These are phyloP conservation scores for Lactuca sativa DNA, from an alignment of 129 eudicot genomes.

Conservation along the genomic window DNA sequence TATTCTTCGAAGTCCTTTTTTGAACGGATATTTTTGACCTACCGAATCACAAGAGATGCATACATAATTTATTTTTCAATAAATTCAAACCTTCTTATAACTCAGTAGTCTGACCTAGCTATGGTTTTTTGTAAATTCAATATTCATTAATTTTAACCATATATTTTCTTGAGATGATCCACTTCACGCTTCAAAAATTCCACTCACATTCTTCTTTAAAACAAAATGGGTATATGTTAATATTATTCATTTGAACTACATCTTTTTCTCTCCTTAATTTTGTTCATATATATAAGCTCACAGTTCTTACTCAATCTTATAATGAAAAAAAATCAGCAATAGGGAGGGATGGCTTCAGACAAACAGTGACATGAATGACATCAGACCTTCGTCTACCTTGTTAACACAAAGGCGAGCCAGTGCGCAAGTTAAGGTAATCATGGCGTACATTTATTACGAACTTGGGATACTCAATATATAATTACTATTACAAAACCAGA, in stretches of 20 bases:
- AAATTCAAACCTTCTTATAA: background rate
- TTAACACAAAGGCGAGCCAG: slow-evolving; percentile 39
- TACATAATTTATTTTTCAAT: too few species aligned
- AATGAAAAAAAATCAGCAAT: slow-evolving; percentile 43
- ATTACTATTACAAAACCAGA: background rate
- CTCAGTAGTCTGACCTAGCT: background rate
- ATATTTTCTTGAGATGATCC: background rate
- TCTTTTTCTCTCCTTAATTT: background rate
- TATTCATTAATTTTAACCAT: background rate
- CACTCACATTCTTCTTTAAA: too few species aligned
- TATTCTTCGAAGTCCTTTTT: too few species aligned
- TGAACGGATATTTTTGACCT: too few species aligned
- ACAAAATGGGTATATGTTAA: background rate
- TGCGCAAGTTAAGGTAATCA: slow-evolving; percentile 54
- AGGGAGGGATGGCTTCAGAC: slow-evolving; percentile 61
- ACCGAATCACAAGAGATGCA: too few species aligned
- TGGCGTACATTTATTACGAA: background rate
- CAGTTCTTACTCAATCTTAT: background rate
- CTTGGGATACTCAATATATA: background rate
- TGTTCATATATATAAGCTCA: background rate
- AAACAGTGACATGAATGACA: slow-evolving; percentile 45
- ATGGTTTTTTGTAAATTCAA: too few species aligned
- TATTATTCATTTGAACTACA: background rate
- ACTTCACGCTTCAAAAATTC: background rate
- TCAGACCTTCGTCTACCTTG: slow-evolving; percentile 47